phyloP scores from a whole-genome alignment of 2,329 filamentous ascomycete species.

The Fusarium tjaetaba region DNA sequence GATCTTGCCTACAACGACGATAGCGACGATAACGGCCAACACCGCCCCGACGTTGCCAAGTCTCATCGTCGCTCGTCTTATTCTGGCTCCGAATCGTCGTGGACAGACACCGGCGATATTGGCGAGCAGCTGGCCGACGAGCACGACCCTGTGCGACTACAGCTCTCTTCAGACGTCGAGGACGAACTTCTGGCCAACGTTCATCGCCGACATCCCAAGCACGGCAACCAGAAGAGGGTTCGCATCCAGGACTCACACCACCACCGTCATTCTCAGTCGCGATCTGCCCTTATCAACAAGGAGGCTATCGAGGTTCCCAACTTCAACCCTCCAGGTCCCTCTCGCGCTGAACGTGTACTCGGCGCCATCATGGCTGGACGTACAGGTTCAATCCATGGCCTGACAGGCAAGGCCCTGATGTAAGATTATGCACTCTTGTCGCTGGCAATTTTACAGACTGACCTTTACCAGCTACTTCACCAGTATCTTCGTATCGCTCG shows the following conservation, averaged over 20 bases:
- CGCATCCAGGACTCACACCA: conserved; percentile 68
- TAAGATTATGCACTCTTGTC: conserved; percentile 55
- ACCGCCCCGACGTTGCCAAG: conserved; percentile 15
- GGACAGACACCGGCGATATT: conserved; percentile 95
- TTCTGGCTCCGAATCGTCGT: conserved; percentile 76
- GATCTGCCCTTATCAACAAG: conserved; percentile 64
- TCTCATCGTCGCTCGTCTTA: conserved; percentile 48
- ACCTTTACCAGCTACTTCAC: conserved; percentile 80
- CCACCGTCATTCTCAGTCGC: conserved; percentile 51
- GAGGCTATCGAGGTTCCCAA: conserved; percentile 86
- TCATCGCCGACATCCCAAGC: conserved; percentile 56
- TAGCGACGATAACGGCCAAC: conserved; percentile 54
- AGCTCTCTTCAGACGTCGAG: conserved; percentile 73
- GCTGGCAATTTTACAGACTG: conserved; percentile 19
- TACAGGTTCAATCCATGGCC: conserved; percentile 81
- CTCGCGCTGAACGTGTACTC: conserved; percentile 74
- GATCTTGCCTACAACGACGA: conserved; percentile 57
- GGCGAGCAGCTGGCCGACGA: conserved; percentile 88
- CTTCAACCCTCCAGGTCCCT: conserved; percentile 70
- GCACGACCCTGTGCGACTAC: conserved; percentile 80
- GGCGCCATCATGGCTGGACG: conserved; percentile 88
- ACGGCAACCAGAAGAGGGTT: conserved; percentile 67
- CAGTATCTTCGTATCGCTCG: conserved; percentile 87
- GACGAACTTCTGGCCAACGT: conserved; percentile 66
- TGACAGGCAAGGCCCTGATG: conserved; percentile 95